These are phyloP conservation scores for Phytophthora crassamura DNA, from an alignment of 352 stramenopile genomes.

Conservation along the genomic window DNA sequence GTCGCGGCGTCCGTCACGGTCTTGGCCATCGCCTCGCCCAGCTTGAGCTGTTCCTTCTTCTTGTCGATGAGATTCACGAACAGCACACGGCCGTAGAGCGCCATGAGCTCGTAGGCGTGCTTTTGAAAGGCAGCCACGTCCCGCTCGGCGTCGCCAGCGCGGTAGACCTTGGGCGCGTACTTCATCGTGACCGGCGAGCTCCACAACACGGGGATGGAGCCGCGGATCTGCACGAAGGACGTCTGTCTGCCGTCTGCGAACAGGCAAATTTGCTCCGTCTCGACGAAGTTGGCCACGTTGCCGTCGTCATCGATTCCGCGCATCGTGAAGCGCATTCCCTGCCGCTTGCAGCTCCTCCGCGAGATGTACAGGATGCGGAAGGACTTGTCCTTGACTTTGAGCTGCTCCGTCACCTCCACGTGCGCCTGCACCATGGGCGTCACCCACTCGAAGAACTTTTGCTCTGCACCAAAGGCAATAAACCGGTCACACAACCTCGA, in stretches of 20 bases:
- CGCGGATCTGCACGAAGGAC: conserved; percentile 89
- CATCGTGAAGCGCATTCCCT: conserved; percentile 93
- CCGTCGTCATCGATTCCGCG: conserved; percentile 92
- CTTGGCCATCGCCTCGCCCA: conserved; percentile 92
- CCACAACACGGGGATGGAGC: conserved; percentile 96
- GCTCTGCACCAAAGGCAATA: conserved; percentile 39
- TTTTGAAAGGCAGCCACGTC: conserved; percentile 64
- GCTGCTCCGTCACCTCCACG: conserved; percentile 56
- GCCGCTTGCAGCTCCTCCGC: conserved; percentile 75
- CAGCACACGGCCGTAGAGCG: conserved; percentile 78
- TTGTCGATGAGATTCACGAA: conserved; percentile 97
- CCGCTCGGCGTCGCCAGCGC: conserved; percentile 44
- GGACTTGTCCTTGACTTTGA: conserved; percentile 53
- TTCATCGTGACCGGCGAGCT: conserved; percentile 89
- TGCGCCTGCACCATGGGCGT: conserved; percentile 84
- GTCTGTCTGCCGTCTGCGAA: conserved; percentile 60
- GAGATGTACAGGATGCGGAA: conserved; percentile 85
- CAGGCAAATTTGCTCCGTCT: conserved; percentile 95
- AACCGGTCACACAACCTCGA: conserved; percentile 3
- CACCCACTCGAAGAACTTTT: conserved; percentile 81
- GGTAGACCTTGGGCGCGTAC: conserved; percentile 93
- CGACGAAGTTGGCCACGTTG: conserved; percentile 95
- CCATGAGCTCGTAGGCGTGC: conserved; percentile 70
- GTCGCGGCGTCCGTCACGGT: conserved; percentile 56
- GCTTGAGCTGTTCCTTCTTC: conserved; percentile 92